Evolutionary conservation across 805 yeast species (phyloP), one percentile per base, ranked within the genome.

Genomic region (Pichia thaimueangensis): DNA sequence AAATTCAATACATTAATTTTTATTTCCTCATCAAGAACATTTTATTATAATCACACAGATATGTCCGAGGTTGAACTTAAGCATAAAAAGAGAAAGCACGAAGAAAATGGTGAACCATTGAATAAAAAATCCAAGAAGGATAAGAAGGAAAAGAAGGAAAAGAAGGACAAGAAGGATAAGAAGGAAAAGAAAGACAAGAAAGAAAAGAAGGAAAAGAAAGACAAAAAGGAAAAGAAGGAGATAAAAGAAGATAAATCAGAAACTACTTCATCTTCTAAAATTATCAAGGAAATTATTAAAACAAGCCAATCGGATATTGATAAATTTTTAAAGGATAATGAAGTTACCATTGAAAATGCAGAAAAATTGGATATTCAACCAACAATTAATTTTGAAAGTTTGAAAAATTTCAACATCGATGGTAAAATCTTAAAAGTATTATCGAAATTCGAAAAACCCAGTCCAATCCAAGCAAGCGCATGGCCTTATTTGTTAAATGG

Each of bases 401-500:
- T 91, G 20, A 50, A 46, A 12, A 54, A 70, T 2, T 63, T 67
- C 32, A 37, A 46, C 8, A 67, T 83, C 22, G 75, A 79, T 45
- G 50, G 74, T 2, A 69, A 74, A 40, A 75, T 89, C 46, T 74
- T 73, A 50, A 54, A 67, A n/a, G 78, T 75, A 36, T 70, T 91
- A 36, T 66, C 77, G 30, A 77, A 80, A 54, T 93, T 86, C 68
- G 82, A 86, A 13, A 81, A 78, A 54, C 99, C 98, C 42, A 89
- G 97, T 6, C 97, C 97, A 29, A 91, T 91, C 54, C 98, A 91
- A 69, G 76, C 96, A 25, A 86, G 79, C 35, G 76, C 97, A 8
- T 93, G 97, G 97, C 97, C 98, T 50, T 87, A 78, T 58, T 66
- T 91, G 41, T 66, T 88, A 39, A 66, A 76, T 17, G 83, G 84